phyloP scores from a whole-genome alignment of 768 basidiomycete genomes.

The Candolleomyces efflorescens region DNA sequence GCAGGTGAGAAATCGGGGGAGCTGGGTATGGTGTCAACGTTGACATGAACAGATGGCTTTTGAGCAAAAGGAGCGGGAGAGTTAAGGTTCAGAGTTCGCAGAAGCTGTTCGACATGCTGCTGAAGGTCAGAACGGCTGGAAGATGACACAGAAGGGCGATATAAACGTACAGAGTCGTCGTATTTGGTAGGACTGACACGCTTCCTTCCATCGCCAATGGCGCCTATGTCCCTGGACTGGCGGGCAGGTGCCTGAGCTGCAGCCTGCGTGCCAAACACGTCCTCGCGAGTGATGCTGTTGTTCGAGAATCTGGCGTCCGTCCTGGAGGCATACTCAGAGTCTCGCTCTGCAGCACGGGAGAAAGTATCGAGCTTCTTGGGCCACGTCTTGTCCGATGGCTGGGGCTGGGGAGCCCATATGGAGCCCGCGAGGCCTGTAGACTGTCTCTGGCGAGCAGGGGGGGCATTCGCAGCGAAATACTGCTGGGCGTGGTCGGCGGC shows the following conservation, averaged over 20 bases:
- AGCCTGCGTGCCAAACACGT: slow-evolving; percentile 61
- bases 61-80: slow-evolving; percentile 59
- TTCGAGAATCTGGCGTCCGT: slow-evolving; percentile 21
- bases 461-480: slow-evolving; percentile 36
- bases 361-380: slow-evolving; percentile 62
- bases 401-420: slow-evolving; percentile 84
- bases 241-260: slow-evolving; percentile 13
- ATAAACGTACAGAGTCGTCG: slow-evolving; percentile 46
- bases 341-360: slow-evolving; percentile 45
- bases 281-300: slow-evolving; percentile 40
- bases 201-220: slow-evolving; percentile 78
- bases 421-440: slow-evolving; percentile 45
- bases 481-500: slow-evolving; percentile 28
- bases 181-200: slow-evolving; percentile 48
- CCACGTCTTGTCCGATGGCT: slow-evolving; percentile 64
- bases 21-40: slow-evolving; percentile 41
- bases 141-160: slow-evolving; percentile 16
- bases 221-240: slow-evolving; percentile 50
- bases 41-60: slow-evolving; percentile 30
- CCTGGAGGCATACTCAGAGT: slow-evolving; percentile 21
- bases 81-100: slow-evolving; percentile 75
- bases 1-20: slow-evolving; percentile 73
- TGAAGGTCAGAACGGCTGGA: slow-evolving; percentile 14
- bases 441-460: slow-evolving; percentile 35
- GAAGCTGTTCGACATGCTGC: slow-evolving; percentile 76